These are phyloP conservation scores for Fusarium illudens DNA, from an alignment of 2,329 filamentous ascomycete species.

Conservation along the genomic window DNA sequence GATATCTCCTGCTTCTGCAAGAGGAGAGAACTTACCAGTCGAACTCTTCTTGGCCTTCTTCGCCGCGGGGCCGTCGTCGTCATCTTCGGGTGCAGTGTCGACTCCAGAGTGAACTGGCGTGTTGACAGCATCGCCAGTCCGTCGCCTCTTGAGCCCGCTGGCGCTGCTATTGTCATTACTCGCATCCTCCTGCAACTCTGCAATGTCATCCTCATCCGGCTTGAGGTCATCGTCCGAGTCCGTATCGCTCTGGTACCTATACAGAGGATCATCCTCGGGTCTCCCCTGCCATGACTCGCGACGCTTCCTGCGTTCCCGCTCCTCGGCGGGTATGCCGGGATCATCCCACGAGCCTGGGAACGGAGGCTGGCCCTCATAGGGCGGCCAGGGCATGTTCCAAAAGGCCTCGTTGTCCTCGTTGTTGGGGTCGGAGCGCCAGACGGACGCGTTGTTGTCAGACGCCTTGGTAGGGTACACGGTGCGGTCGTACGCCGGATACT, in stretches of 20 bases:
- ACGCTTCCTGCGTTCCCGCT: background rate
- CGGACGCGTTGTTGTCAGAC: conserved; percentile 19
- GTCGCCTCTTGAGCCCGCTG: conserved; percentile 1
- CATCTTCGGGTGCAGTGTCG: background rate
- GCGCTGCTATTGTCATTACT: background rate
- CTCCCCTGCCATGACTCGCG: background rate
- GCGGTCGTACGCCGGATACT: conserved; percentile 40
- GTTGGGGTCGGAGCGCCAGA: conserved; percentile 47
- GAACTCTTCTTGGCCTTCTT: conserved; percentile 26
- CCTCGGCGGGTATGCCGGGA: conserved; percentile 17
- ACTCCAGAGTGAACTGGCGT: background rate
- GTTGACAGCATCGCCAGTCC: background rate
- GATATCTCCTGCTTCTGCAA: no score
- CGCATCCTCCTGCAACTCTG: conserved; percentile 9
- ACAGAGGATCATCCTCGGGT: conserved; percentile 23
- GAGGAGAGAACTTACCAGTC: conserved; percentile 1
- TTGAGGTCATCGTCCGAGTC: conserved; percentile 35
- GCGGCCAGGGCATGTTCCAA: conserved; percentile 44
- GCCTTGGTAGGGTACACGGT: conserved; percentile 43
- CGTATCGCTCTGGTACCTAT: conserved; percentile 26
- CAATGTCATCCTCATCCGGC: conserved; percentile 30
- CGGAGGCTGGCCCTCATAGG: conserved; percentile 32
- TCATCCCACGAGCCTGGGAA: conserved; percentile 36
- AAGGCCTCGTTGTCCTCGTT: conserved; percentile 39
- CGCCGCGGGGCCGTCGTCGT: conserved; percentile 6